These are phyloP conservation scores for Xylariaceae sp. DNA, from an alignment of 2,329 filamentous ascomycete species.

Conservation along the genomic window DNA sequence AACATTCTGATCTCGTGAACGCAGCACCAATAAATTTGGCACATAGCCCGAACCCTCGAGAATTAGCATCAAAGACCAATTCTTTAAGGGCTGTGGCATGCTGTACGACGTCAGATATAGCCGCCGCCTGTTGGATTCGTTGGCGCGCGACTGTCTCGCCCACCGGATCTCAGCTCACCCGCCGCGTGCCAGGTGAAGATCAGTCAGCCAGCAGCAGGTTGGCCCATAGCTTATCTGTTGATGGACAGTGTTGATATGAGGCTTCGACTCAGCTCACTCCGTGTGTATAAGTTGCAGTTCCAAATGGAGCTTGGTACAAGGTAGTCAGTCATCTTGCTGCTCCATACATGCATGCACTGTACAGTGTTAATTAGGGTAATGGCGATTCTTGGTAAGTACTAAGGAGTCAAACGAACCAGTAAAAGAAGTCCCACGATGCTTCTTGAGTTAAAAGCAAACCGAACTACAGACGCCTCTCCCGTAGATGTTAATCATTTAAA, in stretches of 20 bases:
- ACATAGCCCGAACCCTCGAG: too few relatives aligned
- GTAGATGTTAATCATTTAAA: too few relatives aligned
- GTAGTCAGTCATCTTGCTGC: too few relatives aligned
- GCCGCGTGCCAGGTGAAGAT: too few relatives aligned
- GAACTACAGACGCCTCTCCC: too few relatives aligned
- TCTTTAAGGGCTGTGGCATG: background rate
- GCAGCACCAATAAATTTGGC: slow-evolving; percentile 4
- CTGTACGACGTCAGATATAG: slow-evolving; percentile 18
- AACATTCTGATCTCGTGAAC: background rate
- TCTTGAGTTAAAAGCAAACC: too few relatives aligned
- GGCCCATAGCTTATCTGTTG: too few relatives aligned
- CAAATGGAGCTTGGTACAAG: slow-evolving; percentile 13
- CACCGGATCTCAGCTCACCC: slow-evolving; percentile 22
- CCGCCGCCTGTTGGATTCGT: background rate
- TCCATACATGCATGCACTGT: background rate
- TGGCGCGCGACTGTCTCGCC: slow-evolving; percentile 25
- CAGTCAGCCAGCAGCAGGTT: too few relatives aligned
- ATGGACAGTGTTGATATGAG: too few relatives aligned
- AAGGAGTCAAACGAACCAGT: too few relatives aligned
- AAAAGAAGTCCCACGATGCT: too few relatives aligned
- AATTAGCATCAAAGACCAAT: background rate
- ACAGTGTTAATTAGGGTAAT: slow-evolving; percentile 6
- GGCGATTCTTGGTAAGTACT: background rate
- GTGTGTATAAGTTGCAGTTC: background rate
- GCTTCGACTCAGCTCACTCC: slow-evolving; percentile 1